phyloP scores from a whole-genome alignment of 2,329 filamentous ascomycete species.

The Macrophomina phaseolina region DNA sequence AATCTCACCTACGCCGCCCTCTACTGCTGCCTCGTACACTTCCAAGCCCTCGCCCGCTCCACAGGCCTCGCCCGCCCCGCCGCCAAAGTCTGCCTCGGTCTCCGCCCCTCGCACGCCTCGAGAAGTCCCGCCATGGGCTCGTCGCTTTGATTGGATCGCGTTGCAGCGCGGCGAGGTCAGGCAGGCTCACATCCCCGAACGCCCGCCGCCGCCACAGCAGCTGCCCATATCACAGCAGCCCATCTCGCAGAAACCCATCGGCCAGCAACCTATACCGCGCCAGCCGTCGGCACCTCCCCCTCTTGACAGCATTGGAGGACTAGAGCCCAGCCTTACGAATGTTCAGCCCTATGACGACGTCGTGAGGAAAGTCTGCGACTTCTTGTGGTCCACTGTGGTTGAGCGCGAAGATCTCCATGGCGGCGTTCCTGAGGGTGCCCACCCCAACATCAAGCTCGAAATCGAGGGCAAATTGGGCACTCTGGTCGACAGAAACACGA shows the following conservation, averaged over 20 bases:
- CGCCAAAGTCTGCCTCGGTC: neutral
- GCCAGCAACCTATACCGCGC: constrained; percentile 7
- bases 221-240: constrained; percentile 30
- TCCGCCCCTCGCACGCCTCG: neutral
- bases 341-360: constrained; percentile 75
- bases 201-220: constrained; percentile 5
- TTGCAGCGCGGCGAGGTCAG: constrained; percentile 32
- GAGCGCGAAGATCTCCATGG: constrained; percentile 62
- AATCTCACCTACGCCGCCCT: constrained; percentile 23
- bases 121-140: constrained; percentile 20
- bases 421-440: constrained; percentile 44
- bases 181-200: constrained; percentile 17
- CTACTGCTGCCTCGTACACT: constrained; percentile 23
- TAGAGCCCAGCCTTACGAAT: constrained; percentile 69
- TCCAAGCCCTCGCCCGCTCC: constrained; percentile 23
- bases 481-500: constrained; percentile 74
- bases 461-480: constrained; percentile 93
- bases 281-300: constrained; percentile 26
- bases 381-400: constrained; percentile 75
- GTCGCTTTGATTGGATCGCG: constrained; percentile 23
- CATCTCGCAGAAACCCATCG: constrained; percentile 25
- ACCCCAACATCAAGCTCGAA: constrained; percentile 70
- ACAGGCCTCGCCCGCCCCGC: constrained; percentile 8
- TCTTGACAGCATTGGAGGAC: constrained; percentile 36
- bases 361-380: constrained; percentile 78